phyloP scores from a whole-genome alignment of 2,329 filamentous ascomycete species.

The Calycina herbarum region DNA sequence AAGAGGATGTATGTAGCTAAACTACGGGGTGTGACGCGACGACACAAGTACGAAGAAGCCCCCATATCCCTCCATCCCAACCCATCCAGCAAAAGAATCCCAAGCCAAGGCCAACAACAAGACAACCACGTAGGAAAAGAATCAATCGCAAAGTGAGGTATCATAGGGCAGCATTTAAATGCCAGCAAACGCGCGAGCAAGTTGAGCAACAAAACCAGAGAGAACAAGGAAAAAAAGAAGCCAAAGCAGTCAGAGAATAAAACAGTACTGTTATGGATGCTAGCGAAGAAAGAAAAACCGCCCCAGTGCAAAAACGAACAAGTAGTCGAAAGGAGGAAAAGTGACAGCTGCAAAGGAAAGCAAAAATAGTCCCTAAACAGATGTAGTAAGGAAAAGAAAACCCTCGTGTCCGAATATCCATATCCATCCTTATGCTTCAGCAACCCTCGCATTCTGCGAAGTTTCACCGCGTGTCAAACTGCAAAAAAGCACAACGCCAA shows the following conservation, averaged over 20 bases:
- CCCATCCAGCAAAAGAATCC: not conserved
- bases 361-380: slow-evolving; percentile 14
- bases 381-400: slow-evolving; percentile 21
- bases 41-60: too few species aligned
- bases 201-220: not conserved
- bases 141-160: slow-evolving; percentile 16
- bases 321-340: not conserved
- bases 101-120: not conserved
- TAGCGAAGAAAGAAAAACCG: not conserved
- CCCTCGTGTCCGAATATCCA: slow-evolving; percentile 22
- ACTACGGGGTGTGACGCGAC: too few species aligned
- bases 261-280: slow-evolving; percentile 13
- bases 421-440: slow-evolving; percentile 16
- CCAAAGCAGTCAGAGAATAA: not conserved
- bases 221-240: slow-evolving; percentile 6
- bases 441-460: slow-evolving; percentile 32
- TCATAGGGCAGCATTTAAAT: slow-evolving; percentile 19
- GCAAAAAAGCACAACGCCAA: slow-evolving; percentile 25
- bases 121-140: too few species aligned
- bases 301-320: slow-evolving; percentile 1
- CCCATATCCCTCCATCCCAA: not conserved
- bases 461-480: slow-evolving; percentile 18
- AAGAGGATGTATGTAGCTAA: too few species aligned
- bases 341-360: slow-evolving; percentile 17
- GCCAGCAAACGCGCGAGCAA: slow-evolving; percentile 10